These are phyloP conservation scores for Carex parvula DNA, from an alignment of 176 grass and related monocot genomes.

Conservation along the genomic window DNA sequence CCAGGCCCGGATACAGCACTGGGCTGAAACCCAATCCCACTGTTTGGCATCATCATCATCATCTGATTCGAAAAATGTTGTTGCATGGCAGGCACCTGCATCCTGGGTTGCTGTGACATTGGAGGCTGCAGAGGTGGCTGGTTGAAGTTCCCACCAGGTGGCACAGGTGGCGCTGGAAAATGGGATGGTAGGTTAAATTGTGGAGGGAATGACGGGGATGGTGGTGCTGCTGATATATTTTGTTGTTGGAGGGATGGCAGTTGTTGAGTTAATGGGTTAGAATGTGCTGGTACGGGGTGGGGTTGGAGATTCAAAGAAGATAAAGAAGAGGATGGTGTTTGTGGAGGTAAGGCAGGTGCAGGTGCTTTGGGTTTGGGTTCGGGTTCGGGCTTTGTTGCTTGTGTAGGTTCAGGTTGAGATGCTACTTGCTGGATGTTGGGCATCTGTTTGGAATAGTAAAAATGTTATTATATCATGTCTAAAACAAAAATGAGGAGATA, in stretches of 20 bases:
- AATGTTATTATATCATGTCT: slow-evolving; percentile 4
- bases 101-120: slow-evolving; percentile 70
- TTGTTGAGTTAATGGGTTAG: slow-evolving; percentile 42
- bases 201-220: slow-evolving; percentile 35
- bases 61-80: slow-evolving; percentile 18
- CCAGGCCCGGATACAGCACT: background rate
- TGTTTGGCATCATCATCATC: slow-evolving; percentile 23
- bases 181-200: slow-evolving; percentile 23
- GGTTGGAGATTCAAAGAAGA: slow-evolving; percentile 42
- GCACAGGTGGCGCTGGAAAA: background rate
- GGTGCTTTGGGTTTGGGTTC: slow-evolving; percentile 31
- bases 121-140: slow-evolving; percentile 62
- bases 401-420: slow-evolving; percentile 44
- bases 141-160: slow-evolving; percentile 38
- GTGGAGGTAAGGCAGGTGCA: slow-evolving; percentile 40
- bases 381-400: slow-evolving; percentile 29
- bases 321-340: slow-evolving; percentile 25
- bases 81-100: slow-evolving; percentile 29
- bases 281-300: slow-evolving; percentile 38
- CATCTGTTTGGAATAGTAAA: slow-evolving; percentile 27
- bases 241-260: slow-evolving; percentile 41
- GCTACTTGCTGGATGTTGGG: slow-evolving; percentile 35
- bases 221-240: slow-evolving; percentile 48
- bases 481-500: background rate
- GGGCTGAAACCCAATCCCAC: slow-evolving; percentile 18